A percentile compares a stretch with the other conserved stretches of the same genome.
These are phyloP conservation scores for Hyparrhenia diplandra DNA, from an alignment of 176 grass and related monocot species.

Conservation along the genomic window DNA sequence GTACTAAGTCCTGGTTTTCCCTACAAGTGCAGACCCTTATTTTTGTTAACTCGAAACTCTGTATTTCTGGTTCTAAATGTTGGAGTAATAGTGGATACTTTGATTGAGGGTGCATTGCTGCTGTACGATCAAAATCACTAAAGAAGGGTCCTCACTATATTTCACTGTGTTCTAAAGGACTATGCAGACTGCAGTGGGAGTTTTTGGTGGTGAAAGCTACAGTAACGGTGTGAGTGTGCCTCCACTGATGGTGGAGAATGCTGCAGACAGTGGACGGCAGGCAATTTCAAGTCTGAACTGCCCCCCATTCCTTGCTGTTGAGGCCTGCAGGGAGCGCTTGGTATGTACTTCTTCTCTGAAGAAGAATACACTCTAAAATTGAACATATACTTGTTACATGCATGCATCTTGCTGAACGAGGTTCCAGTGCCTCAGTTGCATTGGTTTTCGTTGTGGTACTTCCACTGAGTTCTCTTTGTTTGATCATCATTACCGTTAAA, in stretches of 20 bases:
- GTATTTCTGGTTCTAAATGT: neutral
- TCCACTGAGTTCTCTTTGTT: neutral
- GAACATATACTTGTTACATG: neutral
- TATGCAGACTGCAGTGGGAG: slow-evolving; percentile 93
- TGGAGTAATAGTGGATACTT: neutral
- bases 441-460: neutral
- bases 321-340: slow-evolving; percentile 73
- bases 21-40: neutral
- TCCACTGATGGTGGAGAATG: slow-evolving; percentile 73
- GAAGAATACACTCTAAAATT: neutral
- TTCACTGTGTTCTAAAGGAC: slow-evolving; percentile 45
- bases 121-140: neutral
- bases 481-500: slow-evolving; percentile 3
- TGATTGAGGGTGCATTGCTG: neutral
- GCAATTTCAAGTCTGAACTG: slow-evolving; percentile 66
- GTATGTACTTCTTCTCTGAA: slow-evolving; percentile 41
- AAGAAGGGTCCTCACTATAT: slow-evolving; percentile 4
- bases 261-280: slow-evolving; percentile 38
- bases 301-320: slow-evolving; percentile 73
- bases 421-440: neutral
- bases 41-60: neutral
- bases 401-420: neutral
- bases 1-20: neutral
- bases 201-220: slow-evolving; percentile 79
- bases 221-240: slow-evolving; percentile 26